Conservation (phyloP, 805 yeast species). For the Pichia membranifaciens region DNA sequence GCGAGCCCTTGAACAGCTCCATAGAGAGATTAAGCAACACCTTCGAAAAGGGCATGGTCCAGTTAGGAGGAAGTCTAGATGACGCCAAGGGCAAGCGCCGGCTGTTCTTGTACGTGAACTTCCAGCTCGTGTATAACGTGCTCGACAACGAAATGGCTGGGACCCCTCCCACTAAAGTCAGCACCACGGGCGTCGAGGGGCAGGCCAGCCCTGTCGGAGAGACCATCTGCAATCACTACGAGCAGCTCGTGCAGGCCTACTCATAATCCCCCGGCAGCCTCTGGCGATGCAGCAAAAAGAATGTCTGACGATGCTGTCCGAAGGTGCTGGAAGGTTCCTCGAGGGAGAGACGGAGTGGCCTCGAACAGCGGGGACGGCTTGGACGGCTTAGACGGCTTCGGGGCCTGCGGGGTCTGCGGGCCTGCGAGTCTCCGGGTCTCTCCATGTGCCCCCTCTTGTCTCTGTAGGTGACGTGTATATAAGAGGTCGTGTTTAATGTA, state of each 20-base stretch:
- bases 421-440: too few relatives aligned
- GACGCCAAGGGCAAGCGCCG: conserved; percentile 43
- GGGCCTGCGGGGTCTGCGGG: background rate
- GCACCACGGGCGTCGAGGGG: background rate
- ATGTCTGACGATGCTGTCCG: background rate
- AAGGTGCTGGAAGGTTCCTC: background rate
- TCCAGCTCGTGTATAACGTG: conserved; percentile 55
- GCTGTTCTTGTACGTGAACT: conserved; percentile 67
- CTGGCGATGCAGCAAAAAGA: too few relatives aligned
- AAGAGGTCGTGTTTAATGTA: too few relatives aligned
- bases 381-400: background rate
- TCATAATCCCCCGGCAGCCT: background rate
- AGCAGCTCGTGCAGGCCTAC: conserved; percentile 4
- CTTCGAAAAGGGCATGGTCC: conserved; percentile 73
- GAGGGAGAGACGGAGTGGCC: background rate
- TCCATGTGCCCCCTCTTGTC: too few relatives aligned
- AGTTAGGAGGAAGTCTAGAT: conserved; percentile 46
- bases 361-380: too few relatives aligned
- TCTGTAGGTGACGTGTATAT: too few relatives aligned
- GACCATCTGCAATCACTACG: background rate
- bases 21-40: conserved; percentile 68
- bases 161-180: too few relatives aligned
- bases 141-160: conserved; percentile 25
- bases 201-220: background rate
- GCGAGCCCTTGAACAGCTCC: conserved; percentile 71